Conservation (phyloP, 148 eudicot species). For the Persicaria maculosa region DNA sequence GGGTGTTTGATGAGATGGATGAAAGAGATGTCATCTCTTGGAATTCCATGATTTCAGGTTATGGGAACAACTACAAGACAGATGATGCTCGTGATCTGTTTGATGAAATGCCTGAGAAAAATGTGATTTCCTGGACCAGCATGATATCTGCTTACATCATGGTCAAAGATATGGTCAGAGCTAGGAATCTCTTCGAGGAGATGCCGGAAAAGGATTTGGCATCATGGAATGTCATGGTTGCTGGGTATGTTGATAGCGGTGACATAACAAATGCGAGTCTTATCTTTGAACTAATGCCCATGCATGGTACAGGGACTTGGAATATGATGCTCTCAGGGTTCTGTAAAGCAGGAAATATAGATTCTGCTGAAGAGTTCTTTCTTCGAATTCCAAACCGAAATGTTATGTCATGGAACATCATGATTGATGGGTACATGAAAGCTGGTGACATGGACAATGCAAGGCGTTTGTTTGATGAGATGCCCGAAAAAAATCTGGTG, state of each 20-base stretch:
- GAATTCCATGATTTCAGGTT: constrained; percentile 35
- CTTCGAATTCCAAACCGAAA: constrained; percentile 13
- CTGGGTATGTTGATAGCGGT: constrained; percentile 20
- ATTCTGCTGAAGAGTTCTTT: constrained; percentile 18
- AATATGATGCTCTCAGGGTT: constrained; percentile 16
- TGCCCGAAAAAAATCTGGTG: constrained; percentile 53
- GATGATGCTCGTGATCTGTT: constrained; percentile 23
- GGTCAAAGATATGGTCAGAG: constrained; percentile 26
- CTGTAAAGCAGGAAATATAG: constrained; percentile 17
- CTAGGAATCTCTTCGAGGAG: constrained; percentile 22
- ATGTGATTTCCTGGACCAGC: constrained; percentile 24
- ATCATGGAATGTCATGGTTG: constrained; percentile 32
- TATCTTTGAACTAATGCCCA: constrained; percentile 18
- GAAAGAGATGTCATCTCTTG: constrained; percentile 51
- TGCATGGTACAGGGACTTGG: constrained; percentile 16
- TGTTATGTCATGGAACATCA: constrained; percentile 30
- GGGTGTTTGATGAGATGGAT: constrained; percentile 69
- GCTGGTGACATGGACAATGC: constrained; percentile 52
- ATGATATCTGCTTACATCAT: constrained; percentile 15
- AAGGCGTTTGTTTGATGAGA: constrained; percentile 38
- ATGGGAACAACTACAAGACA: constrained; percentile 19
- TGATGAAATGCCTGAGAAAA: constrained; percentile 15
- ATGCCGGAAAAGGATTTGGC: constrained; percentile 31
- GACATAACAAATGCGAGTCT: constrained; percentile 16
- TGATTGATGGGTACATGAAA: constrained; percentile 56